These are phyloP conservation scores for Baeospora myosura DNA, from an alignment of 1,284 basidiomycete genomes.

Conservation along the genomic window DNA sequence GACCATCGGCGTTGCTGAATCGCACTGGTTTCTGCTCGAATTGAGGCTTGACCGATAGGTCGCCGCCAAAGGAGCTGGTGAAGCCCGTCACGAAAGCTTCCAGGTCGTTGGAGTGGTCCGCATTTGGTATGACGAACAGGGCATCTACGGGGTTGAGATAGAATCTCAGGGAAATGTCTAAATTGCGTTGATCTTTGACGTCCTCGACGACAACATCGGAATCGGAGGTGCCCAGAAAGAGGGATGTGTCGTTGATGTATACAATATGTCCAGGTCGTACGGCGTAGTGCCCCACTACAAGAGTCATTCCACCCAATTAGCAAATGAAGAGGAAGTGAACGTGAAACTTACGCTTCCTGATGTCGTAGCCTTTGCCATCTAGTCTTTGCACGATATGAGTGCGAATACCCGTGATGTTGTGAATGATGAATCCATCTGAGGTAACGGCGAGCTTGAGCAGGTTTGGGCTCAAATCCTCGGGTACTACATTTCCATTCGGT, in stretches of 20 bases:
- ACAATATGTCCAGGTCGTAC: slow-evolving; percentile 76
- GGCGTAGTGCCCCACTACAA: slow-evolving; percentile 73
- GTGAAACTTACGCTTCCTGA: slow-evolving; percentile 62
- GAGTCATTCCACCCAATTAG: neutral
- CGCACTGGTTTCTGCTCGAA: slow-evolving; percentile 24
- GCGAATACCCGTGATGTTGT: slow-evolving; percentile 72
- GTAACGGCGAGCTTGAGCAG: slow-evolving; percentile 56
- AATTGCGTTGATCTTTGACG: slow-evolving; percentile 22
- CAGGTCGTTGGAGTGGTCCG: slow-evolving; percentile 21
- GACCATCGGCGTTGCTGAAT: slow-evolving; percentile 44
- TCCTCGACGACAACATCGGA: slow-evolving; percentile 19
- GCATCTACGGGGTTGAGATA: slow-evolving; percentile 44
- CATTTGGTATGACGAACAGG: slow-evolving; percentile 26
- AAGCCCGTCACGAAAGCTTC: slow-evolving; percentile 50
- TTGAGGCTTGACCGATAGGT: slow-evolving; percentile 32
- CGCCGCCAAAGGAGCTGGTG: slow-evolving; percentile 67
- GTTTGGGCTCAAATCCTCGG: slow-evolving; percentile 67
- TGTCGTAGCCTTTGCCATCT: slow-evolving; percentile 82
- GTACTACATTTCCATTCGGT: slow-evolving; percentile 41
- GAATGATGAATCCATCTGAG: slow-evolving; percentile 66
- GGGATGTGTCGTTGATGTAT: slow-evolving; percentile 68
- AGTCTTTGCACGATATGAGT: slow-evolving; percentile 69
- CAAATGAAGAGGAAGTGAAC: slow-evolving; percentile 6
- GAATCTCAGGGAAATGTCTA: slow-evolving; percentile 52
- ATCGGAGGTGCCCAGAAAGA: slow-evolving; percentile 33